Evolutionary conservation across 768 basidiomycete genomes (phyloP), one percentile per base, ranked within the genome.

Genomic region (Xerocomellus amylosporus): DNA sequence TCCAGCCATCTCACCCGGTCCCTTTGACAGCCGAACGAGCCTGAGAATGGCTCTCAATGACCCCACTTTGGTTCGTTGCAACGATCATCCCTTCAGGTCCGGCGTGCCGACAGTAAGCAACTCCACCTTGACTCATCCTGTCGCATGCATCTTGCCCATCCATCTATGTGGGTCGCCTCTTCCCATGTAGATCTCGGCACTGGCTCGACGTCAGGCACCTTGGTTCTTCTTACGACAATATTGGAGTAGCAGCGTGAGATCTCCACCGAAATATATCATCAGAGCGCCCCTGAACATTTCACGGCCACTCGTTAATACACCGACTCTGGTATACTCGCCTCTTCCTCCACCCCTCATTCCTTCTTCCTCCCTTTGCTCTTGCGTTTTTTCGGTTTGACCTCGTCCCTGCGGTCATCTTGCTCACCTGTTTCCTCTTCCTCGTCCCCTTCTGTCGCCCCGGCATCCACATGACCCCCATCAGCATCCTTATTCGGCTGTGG

Each of bases 311-410:
- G 38, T 52, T 34, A 45, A 46, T 36, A 51, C 7, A n/a, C 53
- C 61, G 43, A 46, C 34, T 3, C 3, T 22, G 0, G 19, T 30
- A 43, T 13, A 19, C 20, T 37, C 31, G 4, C 15, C 34, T 8
- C 1, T 28, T 19, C 26, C 4, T 8, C 33, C 15, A n/a, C n/a
- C 20, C 15, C 8, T 56, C 39, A 58, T 12, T n/a, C 53, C 49
- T 54, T 60, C 48, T 56, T 68, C 52, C 36, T 59, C 31, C 65
- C 65, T 22, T 45, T 60, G 17, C 22, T 52, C 58, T 58, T 68
- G 46, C 58, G 63, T 52, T 56, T 67, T 50, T 46, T 68, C n/a
- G 41, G 24, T 46, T 43, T 52, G 22, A 22, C 41, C 14, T 45
- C 56, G 4, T 58, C 61, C 19, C 6, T 12, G 8, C 17, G 36